phyloP scores from a whole-genome alignment of 208 protist genomes.

The Leptomonas pyrrhocoris region DNA sequence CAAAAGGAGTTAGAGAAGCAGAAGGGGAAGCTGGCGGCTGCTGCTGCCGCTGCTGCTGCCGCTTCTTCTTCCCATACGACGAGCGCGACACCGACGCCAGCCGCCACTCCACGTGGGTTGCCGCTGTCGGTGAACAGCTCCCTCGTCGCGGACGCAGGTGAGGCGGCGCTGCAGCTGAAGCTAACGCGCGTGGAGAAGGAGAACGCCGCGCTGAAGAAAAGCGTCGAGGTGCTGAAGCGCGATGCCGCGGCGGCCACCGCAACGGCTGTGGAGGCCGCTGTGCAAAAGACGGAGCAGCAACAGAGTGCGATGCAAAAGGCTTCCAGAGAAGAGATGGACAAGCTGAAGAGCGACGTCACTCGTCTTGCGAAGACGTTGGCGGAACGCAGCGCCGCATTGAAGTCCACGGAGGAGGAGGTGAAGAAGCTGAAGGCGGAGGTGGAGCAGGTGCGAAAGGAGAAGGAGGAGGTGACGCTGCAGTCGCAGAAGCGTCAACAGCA shows the following conservation, averaged over 20 bases:
- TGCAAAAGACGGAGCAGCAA: not conserved
- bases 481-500: not conserved
- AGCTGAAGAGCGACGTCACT: not conserved
- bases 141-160: not conserved
- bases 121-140: not conserved
- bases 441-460: not conserved
- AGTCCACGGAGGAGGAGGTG: not conserved
- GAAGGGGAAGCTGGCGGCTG: constrained; percentile 24
- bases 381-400: not conserved
- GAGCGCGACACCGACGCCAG: constrained; percentile 7
- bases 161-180: constrained; percentile 8
- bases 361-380: not conserved
- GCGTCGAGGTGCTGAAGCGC: constrained; percentile 23
- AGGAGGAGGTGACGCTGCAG: not conserved
- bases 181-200: constrained; percentile 18
- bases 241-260: not conserved
- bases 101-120: constrained; percentile 5
- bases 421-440: constrained; percentile 12
- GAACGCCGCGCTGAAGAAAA: constrained; percentile 3
- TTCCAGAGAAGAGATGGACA: not conserved
- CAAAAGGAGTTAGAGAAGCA: constrained; percentile 25
- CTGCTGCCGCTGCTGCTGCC: not conserved
- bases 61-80: constrained; percentile 4
- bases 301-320: not conserved
- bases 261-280: not conserved